Evolutionary conservation across 1,284 basidiomycete genomes (phyloP).

Genomic region (Coniferiporia weirii): DNA sequence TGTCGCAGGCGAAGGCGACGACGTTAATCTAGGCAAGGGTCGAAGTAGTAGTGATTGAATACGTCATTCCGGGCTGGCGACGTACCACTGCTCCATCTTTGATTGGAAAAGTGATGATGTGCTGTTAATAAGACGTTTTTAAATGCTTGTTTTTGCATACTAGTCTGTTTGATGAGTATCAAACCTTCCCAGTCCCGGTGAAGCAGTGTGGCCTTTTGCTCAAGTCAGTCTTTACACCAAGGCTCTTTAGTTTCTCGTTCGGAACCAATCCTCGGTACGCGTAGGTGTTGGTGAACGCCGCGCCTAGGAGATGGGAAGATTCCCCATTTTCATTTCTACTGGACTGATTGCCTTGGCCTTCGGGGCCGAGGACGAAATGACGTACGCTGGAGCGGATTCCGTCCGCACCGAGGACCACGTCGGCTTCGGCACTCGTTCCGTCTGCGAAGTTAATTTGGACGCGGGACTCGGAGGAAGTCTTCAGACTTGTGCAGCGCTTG

Average conservation of each 20-base stretch:
- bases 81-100: constrained; percentile 35
- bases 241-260: constrained; percentile 31
- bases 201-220: constrained; percentile 34
- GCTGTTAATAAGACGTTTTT: constrained; percentile 30
- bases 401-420: constrained; percentile 50
- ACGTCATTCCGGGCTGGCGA: background rate
- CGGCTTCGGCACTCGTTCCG: constrained; percentile 40
- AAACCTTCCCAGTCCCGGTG: constrained; percentile 39
- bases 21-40: constrained; percentile 41
- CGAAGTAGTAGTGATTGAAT: background rate
- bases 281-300: constrained; percentile 40
- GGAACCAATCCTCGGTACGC: constrained; percentile 45
- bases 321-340: background rate
- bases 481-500: constrained; percentile 42
- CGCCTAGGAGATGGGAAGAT: constrained; percentile 6
- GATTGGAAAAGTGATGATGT: constrained; percentile 55
- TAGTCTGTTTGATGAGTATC: background rate
- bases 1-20: constrained; percentile 40
- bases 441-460: constrained; percentile 39
- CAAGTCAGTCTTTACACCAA: constrained; percentile 40
- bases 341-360: constrained; percentile 16
- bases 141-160: background rate
- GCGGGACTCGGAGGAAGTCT: constrained; percentile 18
- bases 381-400: constrained; percentile 47
- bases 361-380: constrained; percentile 30